Base-by-base conservation (phyloP, 306 rosid species). In the Vicia villosa region DNA sequence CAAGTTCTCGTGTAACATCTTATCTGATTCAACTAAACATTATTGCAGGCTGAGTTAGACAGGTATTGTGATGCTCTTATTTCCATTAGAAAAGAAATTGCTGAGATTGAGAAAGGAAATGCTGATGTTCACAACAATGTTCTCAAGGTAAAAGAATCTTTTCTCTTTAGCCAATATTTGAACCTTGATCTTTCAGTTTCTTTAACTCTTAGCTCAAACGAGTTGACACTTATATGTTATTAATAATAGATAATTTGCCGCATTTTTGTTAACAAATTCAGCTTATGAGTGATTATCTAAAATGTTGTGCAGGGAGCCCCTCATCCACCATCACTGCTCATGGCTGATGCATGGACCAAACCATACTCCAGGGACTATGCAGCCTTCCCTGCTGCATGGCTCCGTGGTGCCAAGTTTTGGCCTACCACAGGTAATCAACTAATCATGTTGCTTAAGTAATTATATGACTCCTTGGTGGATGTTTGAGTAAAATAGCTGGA, bases 321-420 rank as follows among this genome's bases (percentile, higher is more conserved):
- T 80, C 99, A 95, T 81, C 97, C 99, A 51, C 93, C 99, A 79
- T 91, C 99, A 56, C 71, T 95, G 72, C 95, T 95, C 41, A 95
- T 95, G 99, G 99, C 88, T 77, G 96, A 95, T 74, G 69, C 87
- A 79, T 95, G 97, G 99, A 79, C 91, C 40, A 95, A 91, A 77
- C 99, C 97, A n/a, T 95, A 95, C 74, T 73, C 97, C 52, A 84
- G 97, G 75, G 96, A 91, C 40, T 91, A 89, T 59, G 99, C 97
- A 45, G 99, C 99, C 79, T 95, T 84, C 84, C 97, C 99, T 0
- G 96, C 97, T 72, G 21, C 91, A 6, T 91, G 97, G 99, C 99
- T 95, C 70, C 88, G 95, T 13, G 72, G 47, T 49, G 65, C 95
- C 13, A 95, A 95, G 85, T 91, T 95, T 91, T 95, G 97, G 99